Evolutionary conservation across 305 asterid species (phyloP), one percentile per base, ranked within the genome.

Genomic region (Fraxinus sp.): DNA sequence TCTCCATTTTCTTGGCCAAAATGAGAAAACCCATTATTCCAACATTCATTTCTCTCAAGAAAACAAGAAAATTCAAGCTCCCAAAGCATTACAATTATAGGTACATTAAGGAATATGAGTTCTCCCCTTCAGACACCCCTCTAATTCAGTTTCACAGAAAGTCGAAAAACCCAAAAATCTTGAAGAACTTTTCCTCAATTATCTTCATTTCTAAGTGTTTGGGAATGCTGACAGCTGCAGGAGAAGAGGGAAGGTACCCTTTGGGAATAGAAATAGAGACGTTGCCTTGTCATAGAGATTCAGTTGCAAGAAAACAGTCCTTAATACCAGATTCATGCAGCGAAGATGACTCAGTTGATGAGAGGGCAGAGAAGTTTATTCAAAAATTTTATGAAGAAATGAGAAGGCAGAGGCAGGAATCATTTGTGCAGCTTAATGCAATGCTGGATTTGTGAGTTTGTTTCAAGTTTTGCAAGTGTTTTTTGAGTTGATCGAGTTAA

Each of bases 351-450:
- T 85, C 84, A 26, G 88, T 92, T 83, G 94, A 92, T 85, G 93
- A 91, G 82, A 90, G 88, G 73, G 93, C 97, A 59, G 93, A 91
- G 89, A 89, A 81, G 39, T 91, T 92, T 71, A 92, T 91, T 81
- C 89, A 84, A 88, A 91, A 84, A 52, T 91, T 90, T 77, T 92
- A 92, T 86, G 84, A 90, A 78, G 92, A 92, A 55, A 91, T 92
- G 84, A 92, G 89, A 80, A 85, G 81, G 59, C 90, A 92, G 91
- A 89, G 90, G 85, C 80, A 36, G 76, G 80, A 33, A 32, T 32
- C 85, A 13, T 44, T 66, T 66, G 9, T 78, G 64, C 78, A 85
- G 81, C 35, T 80, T 7, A 80, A 81, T 66, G 71, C 77, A 22
- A 64, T 86, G 75, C 80, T 85, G 1, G 81, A 80, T 4, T 7